Base-by-base conservation (phyloP, 768 basidiomycete genomes). In the Phaffia tasmanica region DNA sequence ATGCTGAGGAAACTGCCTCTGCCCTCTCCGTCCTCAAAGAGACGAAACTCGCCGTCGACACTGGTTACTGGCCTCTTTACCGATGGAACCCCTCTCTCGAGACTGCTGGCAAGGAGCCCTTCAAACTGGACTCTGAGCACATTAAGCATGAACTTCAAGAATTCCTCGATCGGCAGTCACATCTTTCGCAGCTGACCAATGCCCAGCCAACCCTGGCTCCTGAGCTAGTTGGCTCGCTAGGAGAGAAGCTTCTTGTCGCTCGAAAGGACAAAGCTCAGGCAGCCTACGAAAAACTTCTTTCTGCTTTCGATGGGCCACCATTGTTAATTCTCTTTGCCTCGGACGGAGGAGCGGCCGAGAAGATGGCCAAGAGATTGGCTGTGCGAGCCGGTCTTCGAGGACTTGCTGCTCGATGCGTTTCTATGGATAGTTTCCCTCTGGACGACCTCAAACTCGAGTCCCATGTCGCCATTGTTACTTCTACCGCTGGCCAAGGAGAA, bases 21-120 rank as follows among this genome's bases (percentile, higher is more conserved):
- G 89, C 93, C 2, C 83, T 99, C 47, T 85, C 93, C 46, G 79
- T 98, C n/a, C 81, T 99, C 65, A 93, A 95, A 79, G 91, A 94
- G 79, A 99, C 93, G 29, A 99, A 98, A 75, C 82, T 91, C 59
- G 94, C 94, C 6, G 88, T 98, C 50, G 93, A 97, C 72, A 83
- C 88, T 14, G 94, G 94, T 2, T 94, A 93, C 78, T 98, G 95
- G 95, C 94, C 94, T 0, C 80, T 98, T 62, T 99, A 98, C 81
- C 83, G 95, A 64, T 99, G 94, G 93, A 86, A 99, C 76, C 95
- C 95, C 0, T 81, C 82, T 72, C 87, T 88, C 75, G 89, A 92
- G 72, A 77, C 76, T 29, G 77, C 76, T 54, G 86, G 86, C 51
- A 81, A 85, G 73, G 90, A 93, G 70, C 86, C 88, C 19, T 99